Base-by-base conservation (phyloP, 768 basidiomycete species). In the Neoboletus subvelutipes region DNA sequence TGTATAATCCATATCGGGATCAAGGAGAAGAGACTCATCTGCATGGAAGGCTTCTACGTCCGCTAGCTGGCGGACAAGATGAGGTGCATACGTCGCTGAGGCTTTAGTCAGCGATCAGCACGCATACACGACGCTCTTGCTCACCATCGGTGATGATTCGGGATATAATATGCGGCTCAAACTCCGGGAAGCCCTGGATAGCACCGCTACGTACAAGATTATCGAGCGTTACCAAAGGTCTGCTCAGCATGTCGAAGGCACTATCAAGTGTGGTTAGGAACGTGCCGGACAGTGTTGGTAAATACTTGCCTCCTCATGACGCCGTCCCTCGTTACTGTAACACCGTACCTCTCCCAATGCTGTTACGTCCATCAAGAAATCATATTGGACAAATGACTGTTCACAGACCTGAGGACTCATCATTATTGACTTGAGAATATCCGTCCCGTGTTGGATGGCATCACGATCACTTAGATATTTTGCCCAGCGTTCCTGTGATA, bases 101-200 rank as follows among this genome's bases (percentile, higher is more conserved):
- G 51, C 24, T 11, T 15, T 1, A 12, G n/a, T 65, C 24, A 64
- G 49, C 28, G 3, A 49, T 42, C 24, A 36, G 22, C 39, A 5
- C 22, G n/a, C 45, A 54, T 47, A 33, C 31, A 47, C 11, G 36
- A 13, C 18, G 6, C 18, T 45, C 31, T 18, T 10, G 65, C 75
- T 54, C 58, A 87, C 92, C 89, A 56, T 94, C 91, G 45, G 87
- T 84, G 50, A 83, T 78, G 39, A 93, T 76, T 24, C 93, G 81
- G 9, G 78, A 71, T 37, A 87, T 68, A 28, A 88, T 76, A 20
- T 71, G 68, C 3, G 80, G 77, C 49, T 86, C 78, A 43, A 88
- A 64, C 18, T 70, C 62, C 0, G 67, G 66, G 0, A 96, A 74
- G 13, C 54, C 61, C 20, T 46, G 61, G 11, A 73, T 41, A 31